These are phyloP conservation scores for Cryptosporidium andersoni DNA, from an alignment of 169 alveolate genomes.

Conservation along the genomic window DNA sequence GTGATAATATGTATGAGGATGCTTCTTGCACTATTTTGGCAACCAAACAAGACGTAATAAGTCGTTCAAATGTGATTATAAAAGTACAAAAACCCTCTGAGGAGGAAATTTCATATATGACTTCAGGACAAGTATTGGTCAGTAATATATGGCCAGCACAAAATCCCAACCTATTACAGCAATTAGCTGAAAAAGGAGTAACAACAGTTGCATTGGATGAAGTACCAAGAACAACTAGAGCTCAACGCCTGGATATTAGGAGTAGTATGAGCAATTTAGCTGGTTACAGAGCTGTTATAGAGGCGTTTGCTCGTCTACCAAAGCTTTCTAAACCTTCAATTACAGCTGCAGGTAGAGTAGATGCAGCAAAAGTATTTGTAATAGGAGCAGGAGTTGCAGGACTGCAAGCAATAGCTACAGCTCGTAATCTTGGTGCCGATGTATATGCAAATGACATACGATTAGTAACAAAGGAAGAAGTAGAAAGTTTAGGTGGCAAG, in stretches of 20 bases:
- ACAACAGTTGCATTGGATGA: conserved; percentile 88
- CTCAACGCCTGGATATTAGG: conserved; percentile 90
- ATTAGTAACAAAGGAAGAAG: conserved; percentile 84
- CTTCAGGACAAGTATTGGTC: conserved; percentile 79
- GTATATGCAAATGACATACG: conserved; percentile 88
- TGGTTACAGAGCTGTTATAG: conserved; percentile 93
- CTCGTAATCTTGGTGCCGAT: conserved; percentile 87
- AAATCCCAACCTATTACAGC: conserved; percentile 72
- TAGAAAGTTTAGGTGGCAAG: conserved; percentile 83
- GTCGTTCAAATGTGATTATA: conserved; percentile 78
- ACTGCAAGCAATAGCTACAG: conserved; percentile 93
- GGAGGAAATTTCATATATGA: conserved; percentile 78
- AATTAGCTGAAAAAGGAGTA: conserved; percentile 76
- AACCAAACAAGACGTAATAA: conserved; percentile 74
- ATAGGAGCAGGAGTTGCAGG: conserved; percentile 98
- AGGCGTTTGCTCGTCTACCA: conserved; percentile 89
- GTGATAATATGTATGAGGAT: conserved; percentile 78
- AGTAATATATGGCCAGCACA: conserved; percentile 84
- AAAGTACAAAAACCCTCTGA: conserved; percentile 82
- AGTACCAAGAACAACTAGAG: conserved; percentile 91
- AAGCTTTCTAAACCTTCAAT: conserved; percentile 86
- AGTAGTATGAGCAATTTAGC: conserved; percentile 90
- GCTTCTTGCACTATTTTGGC: conserved; percentile 78
- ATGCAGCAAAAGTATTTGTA: conserved; percentile 91
- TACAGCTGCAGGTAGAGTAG: conserved; percentile 93